Conservation (phyloP, 2,329 filamentous ascomycete genomes). For the Paecilomyces sp. region DNA sequence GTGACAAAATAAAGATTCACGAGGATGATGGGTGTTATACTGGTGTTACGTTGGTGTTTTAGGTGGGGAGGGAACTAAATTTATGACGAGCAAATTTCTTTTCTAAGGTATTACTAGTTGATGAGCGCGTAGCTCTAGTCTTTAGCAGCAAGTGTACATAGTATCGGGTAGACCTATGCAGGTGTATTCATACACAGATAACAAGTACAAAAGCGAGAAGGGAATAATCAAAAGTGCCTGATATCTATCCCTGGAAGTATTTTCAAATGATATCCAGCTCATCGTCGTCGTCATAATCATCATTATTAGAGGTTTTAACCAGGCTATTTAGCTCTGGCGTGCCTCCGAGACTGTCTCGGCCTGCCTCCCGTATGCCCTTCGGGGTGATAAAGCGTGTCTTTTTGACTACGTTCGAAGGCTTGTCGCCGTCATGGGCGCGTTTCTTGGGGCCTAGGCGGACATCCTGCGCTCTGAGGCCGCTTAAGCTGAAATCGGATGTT, state of each 20-base stretch:
- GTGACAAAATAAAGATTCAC: slow-evolving; percentile 8
- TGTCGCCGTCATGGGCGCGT: slow-evolving; percentile 25
- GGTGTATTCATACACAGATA: background rate
- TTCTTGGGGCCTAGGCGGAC: slow-evolving; percentile 36
- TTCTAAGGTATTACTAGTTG: background rate
- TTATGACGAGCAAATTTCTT: background rate
- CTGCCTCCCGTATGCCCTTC: slow-evolving; percentile 70
- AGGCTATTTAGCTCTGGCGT: slow-evolving; percentile 30
- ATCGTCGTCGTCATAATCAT: slow-evolving; percentile 48
- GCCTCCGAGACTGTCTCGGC: slow-evolving; percentile 62
- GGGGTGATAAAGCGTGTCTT: slow-evolving; percentile 75
- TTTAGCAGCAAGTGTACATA: background rate
- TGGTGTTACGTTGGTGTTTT: background rate
- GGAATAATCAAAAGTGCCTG: background rate
- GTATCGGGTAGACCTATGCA: background rate
- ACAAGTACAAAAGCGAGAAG: background rate
- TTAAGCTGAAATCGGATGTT: slow-evolving; percentile 16
- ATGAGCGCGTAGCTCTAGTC: background rate
- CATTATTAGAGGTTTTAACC: slow-evolving; percentile 11
- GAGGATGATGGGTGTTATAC: background rate
- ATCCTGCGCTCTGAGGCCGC: slow-evolving; percentile 27
- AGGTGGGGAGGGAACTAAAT: background rate
- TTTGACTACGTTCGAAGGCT: slow-evolving; percentile 34
- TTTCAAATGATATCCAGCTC: slow-evolving; percentile 41
- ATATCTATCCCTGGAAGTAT: background rate